Evolutionary conservation across 305 asterid species (phyloP), one percentile per base, ranked within the genome.

Genomic region (Lippia alba): DNA sequence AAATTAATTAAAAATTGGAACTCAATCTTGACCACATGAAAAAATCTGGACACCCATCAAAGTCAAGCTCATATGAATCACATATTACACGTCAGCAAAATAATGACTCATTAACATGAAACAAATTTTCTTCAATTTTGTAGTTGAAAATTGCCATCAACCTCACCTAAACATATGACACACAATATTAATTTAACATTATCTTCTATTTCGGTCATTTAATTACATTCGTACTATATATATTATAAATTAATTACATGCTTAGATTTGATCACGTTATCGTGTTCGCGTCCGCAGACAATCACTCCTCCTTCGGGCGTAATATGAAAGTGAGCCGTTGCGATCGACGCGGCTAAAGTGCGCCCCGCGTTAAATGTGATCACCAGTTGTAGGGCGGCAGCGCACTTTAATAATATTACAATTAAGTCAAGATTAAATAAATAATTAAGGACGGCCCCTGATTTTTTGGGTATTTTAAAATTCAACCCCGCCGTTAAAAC

Each of bases 311-410:
- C 44, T 40, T 12, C 6, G 5, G 41, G 41, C n/a, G 58, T 20
- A 45, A 32, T 20, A 39, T 20, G 3, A 65, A 51, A n/a, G 8
- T 10, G 54, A 69, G 60, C 71, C 75, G 75, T 69, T 69, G 45
- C 56, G 1, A 69, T 50, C 55, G 14, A 57, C 14, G 10, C 14
- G 46, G 58, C 30, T 33, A 41, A 36, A 17, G 56, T 41, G 40
- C 66, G 8, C 66, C 66, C 66, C 80, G 59, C 72, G 49, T 40
- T 74, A 59, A 66, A 46, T 44, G 41, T 15, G 66, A 33, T 17
- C 60, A 50, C 68, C 72, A 70, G 73, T 61, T 67, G 64, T 55
- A 62, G 40, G 71, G 61, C 71, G 75, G 72, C 67, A 56, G 6
- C 56, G 33, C 36, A 39, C 5, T 14, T 53, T 74, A 1, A 12